Evolutionary conservation across 148 eudicot species (phyloP).

Genomic region (Linanthus parryae): DNA sequence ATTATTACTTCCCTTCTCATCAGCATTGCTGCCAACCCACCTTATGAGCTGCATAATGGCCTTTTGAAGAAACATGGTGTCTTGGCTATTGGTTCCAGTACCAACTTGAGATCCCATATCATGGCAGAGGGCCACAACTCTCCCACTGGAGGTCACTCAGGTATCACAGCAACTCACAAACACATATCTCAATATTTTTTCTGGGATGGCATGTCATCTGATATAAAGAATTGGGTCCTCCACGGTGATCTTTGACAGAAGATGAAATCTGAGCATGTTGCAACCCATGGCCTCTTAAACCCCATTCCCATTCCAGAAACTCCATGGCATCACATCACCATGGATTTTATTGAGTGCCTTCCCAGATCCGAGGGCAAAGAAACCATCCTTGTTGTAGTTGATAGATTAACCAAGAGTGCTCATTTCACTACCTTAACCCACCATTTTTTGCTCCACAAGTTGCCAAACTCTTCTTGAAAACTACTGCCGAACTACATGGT

Average conservation of each 20-base stretch:
- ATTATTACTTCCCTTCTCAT: too few relatives aligned
- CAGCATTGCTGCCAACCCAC: too few relatives aligned
- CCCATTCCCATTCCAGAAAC: not conserved
- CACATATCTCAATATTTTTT: too few relatives aligned
- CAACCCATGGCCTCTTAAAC: not conserved
- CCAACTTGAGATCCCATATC: too few relatives aligned
- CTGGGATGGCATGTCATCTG: not conserved
- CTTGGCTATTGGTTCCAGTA: too few relatives aligned
- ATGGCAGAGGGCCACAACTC: too few relatives aligned
- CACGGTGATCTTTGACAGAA: not conserved
- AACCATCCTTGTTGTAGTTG: not conserved
- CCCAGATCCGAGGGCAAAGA: not conserved
- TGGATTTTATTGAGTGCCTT: conserved; percentile 5
- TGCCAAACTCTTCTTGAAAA: not conserved
- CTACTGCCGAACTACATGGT: not conserved
- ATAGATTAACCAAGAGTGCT: not conserved
- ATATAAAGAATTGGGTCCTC: not conserved
- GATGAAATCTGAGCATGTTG: not conserved
- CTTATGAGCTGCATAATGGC: too few relatives aligned
- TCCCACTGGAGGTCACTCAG: too few relatives aligned
- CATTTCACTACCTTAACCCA: not conserved
- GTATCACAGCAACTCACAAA: too few relatives aligned
- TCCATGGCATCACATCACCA: not conserved
- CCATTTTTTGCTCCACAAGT: not conserved
- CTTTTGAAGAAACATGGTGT: too few relatives aligned